Base-by-base conservation (phyloP, 2,329 filamentous ascomycete genomes). In the Verticillium isaacii region DNA sequence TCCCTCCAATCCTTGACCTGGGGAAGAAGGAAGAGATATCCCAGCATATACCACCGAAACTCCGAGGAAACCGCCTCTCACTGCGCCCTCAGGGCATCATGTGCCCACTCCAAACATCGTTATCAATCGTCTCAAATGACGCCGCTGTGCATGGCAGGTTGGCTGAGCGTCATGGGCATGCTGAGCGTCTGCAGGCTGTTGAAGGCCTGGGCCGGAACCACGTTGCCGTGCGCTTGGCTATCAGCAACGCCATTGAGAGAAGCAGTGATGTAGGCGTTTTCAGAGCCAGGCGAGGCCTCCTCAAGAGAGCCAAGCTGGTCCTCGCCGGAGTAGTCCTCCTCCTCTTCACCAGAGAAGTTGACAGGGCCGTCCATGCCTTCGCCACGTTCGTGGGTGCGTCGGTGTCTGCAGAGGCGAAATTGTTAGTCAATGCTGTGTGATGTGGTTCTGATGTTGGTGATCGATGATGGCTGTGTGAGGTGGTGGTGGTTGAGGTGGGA, bases 241-340 rank as follows among this genome's bases (percentile, higher is more conserved):
- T 75, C 74, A 41, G 76, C 72, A 32, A 78, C 71, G 23, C 78
- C 76, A 66, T 81, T 82, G 14, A 89, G 74, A 1, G 83, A 84
- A 5, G 77, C 72, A 6, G 82, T 74, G 55, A 84, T 74, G 72
- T 90, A 91, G 60, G 86, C 86, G 66, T 82, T 80, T 66, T 90
- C 87, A 0, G 89, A 91, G 57, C 84, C 87, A 17, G 91, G 90
- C 14, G 90, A 93, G 19, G 89, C 87, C 66, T 93, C 90, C 66
- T 92, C 91, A 32, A 93, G 84, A 45, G 91, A 89, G 59, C 90
- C 89, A 61, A 94, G 87, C 34, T 93, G 90, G 68, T 95, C 91
- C 67, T 96, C 92, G 64, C 94, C 92, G 39, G 86, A 88, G 68
- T 83, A 88, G 60, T 95, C 91, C 71, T 96, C 92, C 68, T 94